Conservation (phyloP, 371 early-diverging fungal species). For the Modicella reniformis region DNA sequence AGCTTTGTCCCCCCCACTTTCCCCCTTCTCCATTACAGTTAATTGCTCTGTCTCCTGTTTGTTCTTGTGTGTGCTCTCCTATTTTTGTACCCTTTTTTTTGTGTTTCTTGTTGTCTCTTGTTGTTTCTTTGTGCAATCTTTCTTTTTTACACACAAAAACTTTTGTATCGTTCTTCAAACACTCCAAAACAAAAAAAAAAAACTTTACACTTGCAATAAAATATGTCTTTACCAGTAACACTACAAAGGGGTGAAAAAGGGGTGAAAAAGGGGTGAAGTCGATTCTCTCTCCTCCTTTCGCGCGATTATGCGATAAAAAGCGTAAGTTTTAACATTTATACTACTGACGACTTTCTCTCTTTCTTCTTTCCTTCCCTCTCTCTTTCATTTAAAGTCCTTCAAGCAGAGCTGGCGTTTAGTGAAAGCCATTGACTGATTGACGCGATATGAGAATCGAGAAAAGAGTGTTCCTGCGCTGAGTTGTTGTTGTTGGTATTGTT, state of each 20-base stretch:
- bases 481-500: neutral
- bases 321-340: no score
- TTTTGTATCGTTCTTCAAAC: conserved; percentile 4
- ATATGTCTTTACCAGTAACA: no score
- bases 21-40: conserved; percentile 1
- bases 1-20: neutral
- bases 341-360: neutral
- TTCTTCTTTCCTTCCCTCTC: neutral
- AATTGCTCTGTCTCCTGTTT: conserved; percentile 5
- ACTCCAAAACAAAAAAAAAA: conserved; percentile 8
- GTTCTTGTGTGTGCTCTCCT: neutral
- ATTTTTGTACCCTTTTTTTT: conserved; percentile 6
- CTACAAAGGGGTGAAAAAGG: no score
- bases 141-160: neutral
- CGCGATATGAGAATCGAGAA: conserved; percentile 46
- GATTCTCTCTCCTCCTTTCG: conserved; percentile 25
- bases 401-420: conserved; percentile 18
- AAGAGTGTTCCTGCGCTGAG: conserved; percentile 25
- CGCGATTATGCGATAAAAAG: no score
- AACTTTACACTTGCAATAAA: conserved; percentile 12
- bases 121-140: neutral
- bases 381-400: neutral
- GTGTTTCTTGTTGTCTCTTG: conserved; percentile 1
- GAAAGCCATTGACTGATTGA: conserved; percentile 46
- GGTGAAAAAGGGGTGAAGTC: conserved; percentile 31